Evolutionary conservation across 176 grass and related monocot genomes (phyloP), one percentile per base, ranked within the genome.

Genomic region (Urochloa ruziziensis): DNA sequence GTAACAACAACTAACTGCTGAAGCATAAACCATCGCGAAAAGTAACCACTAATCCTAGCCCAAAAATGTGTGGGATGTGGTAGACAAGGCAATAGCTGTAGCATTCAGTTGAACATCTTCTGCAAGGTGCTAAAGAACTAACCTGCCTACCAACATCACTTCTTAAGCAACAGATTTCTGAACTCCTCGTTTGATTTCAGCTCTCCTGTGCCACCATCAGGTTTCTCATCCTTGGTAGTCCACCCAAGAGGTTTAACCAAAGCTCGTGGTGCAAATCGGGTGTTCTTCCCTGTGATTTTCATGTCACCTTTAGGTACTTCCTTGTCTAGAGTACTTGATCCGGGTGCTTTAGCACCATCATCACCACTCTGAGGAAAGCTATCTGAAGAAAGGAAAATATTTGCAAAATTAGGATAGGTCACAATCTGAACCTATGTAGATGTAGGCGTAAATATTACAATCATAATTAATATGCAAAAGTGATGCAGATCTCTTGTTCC

Each of bases 171-270:
- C 37, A 99, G 35, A 72, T 95, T 85, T 92, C 96, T 89, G 44
- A 99, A 99, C 12, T 84, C 93, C 21, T 96, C 91, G 78, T 99
- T 99, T 37, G 96, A 99, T 58, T 99, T 99, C 27, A 91, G 70
- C 80, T 92, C 84, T 85, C 89, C 93, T 40, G 68, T 27, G 2
- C 37, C 90, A 80, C 53, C 48, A 62, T 91, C 88, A 16, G 83
- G 28, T 66, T 85, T 93, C 18, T 72, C 89, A 62, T 95, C 88
- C 52, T 78, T 92, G 57, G 83, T 85, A 67, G 79, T 94, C 80
- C 78, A 89, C 18, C 93, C 96, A 81, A 92, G 93, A 28, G 91
- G 85, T 86, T 85, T 95, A 66, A 85, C 54, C 77, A 99, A 18
- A 39, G 96, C 72, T 66, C 93, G 85, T 51, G 96, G 96, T 53